phyloP scores from a whole-genome alignment of 305 asterid species.

The Striga hermonthica region DNA sequence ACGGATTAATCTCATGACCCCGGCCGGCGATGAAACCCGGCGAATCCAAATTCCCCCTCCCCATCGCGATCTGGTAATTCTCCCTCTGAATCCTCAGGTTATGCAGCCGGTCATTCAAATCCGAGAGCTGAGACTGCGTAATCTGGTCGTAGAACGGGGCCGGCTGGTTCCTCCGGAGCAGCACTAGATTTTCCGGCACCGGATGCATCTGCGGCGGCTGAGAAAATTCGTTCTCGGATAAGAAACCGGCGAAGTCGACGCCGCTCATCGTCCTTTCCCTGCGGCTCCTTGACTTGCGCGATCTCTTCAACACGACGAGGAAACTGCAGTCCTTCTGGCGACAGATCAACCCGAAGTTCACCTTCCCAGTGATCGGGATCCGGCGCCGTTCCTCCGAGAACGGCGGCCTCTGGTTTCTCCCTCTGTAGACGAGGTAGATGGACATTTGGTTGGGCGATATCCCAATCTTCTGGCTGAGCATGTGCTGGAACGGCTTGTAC shows the following conservation, averaged over 20 bases:
- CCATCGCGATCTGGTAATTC: conserved; percentile 39
- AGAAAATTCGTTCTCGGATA: neutral
- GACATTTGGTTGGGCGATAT: conserved; percentile 81
- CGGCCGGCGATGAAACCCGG: neutral
- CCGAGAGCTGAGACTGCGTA: conserved; percentile 31
- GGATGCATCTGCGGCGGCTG: neutral
- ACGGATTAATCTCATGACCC: neutral
- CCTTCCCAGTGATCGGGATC: conserved; percentile 64
- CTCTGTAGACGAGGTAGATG: conserved; percentile 54
- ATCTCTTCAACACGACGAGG: conserved; percentile 69
- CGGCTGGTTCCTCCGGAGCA: conserved; percentile 50
- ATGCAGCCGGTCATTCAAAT: conserved; percentile 42
- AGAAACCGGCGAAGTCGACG: conserved; percentile 25
- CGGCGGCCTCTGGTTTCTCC: conserved; percentile 31
- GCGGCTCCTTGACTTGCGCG: conserved; percentile 52
- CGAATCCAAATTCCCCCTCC: conserved; percentile 26
- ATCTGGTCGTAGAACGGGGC: conserved; percentile 41
- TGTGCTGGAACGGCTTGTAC: conserved; percentile 70
- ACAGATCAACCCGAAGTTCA: conserved; percentile 50
- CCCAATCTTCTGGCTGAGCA: conserved; percentile 73
- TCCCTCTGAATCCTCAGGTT: conserved; percentile 44
- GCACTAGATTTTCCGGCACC: neutral
- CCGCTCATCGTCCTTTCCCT: conserved; percentile 42
- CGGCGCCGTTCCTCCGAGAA: conserved; percentile 48
- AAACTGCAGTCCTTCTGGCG: conserved; percentile 57